phyloP scores from a whole-genome alignment of 2,329 filamentous ascomycete species.

The Sporothrix globosa region DNA sequence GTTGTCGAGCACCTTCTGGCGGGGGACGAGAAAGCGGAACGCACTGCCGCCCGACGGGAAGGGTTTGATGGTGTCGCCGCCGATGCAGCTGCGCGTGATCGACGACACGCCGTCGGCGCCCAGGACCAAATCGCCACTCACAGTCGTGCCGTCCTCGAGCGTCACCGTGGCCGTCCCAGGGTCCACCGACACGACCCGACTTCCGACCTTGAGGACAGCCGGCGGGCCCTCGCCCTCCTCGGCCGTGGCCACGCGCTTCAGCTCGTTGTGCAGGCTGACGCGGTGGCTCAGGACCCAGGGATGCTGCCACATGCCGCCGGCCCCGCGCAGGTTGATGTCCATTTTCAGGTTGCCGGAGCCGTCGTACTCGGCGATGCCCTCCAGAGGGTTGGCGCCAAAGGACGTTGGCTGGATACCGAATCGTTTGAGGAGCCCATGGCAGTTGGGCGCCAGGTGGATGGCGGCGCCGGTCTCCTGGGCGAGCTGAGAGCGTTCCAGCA shows the following conservation, averaged over 20 bases:
- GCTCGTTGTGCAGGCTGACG: constrained; percentile 15
- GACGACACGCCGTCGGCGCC: constrained; percentile 8
- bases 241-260: neutral
- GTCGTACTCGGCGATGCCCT: constrained; percentile 11
- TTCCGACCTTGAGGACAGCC: neutral
- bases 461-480: neutral
- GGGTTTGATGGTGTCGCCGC: neutral
- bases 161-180: neutral
- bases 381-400: neutral
- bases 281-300: constrained; percentile 13
- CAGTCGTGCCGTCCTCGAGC: neutral
- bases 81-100: neutral
- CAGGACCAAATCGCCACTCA: neutral
- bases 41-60: constrained; percentile 4
- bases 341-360: neutral
- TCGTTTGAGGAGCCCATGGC: neutral
- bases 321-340: neutral
- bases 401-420: neutral
- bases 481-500: constrained; percentile 2
- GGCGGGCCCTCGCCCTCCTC: neutral
- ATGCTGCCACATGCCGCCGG: constrained; percentile 9
- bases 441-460: constrained; percentile 14
- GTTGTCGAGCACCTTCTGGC: neutral
- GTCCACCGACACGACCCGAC: neutral
- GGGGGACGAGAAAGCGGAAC: neutral